These are phyloP conservation scores for Anthracocystis walkeri DNA, from an alignment of 1,284 basidiomycete genomes.

Conservation along the genomic window DNA sequence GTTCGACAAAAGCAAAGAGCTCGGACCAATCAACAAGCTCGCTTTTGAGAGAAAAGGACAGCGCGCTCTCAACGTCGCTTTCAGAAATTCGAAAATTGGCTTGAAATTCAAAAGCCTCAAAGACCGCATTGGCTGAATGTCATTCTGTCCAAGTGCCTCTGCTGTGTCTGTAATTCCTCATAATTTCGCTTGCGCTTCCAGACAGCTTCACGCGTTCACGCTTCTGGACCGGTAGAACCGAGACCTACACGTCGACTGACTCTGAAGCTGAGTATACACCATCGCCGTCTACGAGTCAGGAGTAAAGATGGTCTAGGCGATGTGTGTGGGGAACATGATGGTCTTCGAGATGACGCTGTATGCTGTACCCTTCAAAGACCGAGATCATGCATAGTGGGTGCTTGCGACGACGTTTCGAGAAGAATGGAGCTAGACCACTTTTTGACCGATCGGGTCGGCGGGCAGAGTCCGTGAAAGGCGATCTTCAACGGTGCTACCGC, in stretches of 20 bases:
- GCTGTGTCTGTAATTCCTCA: constrained; percentile 29
- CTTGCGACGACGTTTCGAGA: constrained; percentile 14
- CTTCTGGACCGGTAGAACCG: constrained; percentile 28
- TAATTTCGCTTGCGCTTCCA: constrained; percentile 26
- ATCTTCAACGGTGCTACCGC: not conserved
- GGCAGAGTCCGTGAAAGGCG: constrained; percentile 30
- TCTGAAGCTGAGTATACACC: constrained; percentile 2
- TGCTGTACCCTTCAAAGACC: not conserved
- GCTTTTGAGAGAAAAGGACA: constrained; percentile 23
- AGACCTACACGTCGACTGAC: not conserved
- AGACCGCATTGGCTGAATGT: constrained; percentile 19
- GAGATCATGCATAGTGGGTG: not conserved
- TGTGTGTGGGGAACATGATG: not conserved
- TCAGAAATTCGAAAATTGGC: not conserved
- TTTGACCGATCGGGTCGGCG: constrained; percentile 12
- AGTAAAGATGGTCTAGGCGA: not conserved
- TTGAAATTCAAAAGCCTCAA: constrained; percentile 6
- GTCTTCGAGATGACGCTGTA: not conserved
- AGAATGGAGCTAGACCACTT: not conserved
- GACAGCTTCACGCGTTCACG: not conserved
- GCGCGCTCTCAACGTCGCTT: not conserved
- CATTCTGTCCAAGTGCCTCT: constrained; percentile 11
- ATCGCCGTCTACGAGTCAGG: not conserved
- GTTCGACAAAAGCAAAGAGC: constrained; percentile 9
- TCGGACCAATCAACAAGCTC: constrained; percentile 45